Conservation (phyloP, 768 basidiomycete species). For the Russula sp. region DNA sequence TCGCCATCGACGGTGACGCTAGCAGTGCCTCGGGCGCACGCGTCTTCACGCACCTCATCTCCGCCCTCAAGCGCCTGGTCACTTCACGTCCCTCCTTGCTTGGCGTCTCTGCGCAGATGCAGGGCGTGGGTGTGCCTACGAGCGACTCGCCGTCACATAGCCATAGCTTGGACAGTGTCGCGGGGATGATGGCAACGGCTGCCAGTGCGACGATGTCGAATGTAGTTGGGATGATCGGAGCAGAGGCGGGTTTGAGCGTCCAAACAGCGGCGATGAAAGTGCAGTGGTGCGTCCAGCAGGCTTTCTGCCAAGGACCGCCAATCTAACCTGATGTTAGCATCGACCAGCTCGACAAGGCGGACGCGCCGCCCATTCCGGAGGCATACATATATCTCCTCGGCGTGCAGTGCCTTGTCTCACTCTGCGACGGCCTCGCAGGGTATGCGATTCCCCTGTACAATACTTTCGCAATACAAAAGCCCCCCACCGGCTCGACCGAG, state of each 20-base stretch:
- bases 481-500: conserved; percentile 53
- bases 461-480: conserved; percentile 55
- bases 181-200: conserved; percentile 77
- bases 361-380: conserved; percentile 89
- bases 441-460: conserved; percentile 73
- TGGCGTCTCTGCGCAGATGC: conserved; percentile 73
- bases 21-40: conserved; percentile 55
- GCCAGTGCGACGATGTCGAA: conserved; percentile 80
- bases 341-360: conserved; percentile 96
- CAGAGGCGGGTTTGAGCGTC: conserved; percentile 60
- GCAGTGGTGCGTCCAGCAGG: conserved; percentile 57
- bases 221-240: conserved; percentile 79
- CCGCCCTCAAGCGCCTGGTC: conserved; percentile 76
- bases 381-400: conserved; percentile 89
- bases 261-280: conserved; percentile 78
- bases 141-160: conserved; percentile 38
- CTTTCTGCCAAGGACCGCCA: not conserved
- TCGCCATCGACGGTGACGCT: conserved; percentile 42
- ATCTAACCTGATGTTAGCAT: conserved; percentile 46
- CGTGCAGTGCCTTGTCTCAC: conserved; percentile 76
- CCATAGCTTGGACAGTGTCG: conserved; percentile 58
- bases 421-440: conserved; percentile 79
- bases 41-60: conserved; percentile 70
- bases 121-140: conserved; percentile 59
- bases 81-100: conserved; percentile 85